A percentile compares a stretch with the other conserved stretches of the same genome.
Conservation (phyloP, 148 eudicot genomes). For the Spergularia bocconei region DNA sequence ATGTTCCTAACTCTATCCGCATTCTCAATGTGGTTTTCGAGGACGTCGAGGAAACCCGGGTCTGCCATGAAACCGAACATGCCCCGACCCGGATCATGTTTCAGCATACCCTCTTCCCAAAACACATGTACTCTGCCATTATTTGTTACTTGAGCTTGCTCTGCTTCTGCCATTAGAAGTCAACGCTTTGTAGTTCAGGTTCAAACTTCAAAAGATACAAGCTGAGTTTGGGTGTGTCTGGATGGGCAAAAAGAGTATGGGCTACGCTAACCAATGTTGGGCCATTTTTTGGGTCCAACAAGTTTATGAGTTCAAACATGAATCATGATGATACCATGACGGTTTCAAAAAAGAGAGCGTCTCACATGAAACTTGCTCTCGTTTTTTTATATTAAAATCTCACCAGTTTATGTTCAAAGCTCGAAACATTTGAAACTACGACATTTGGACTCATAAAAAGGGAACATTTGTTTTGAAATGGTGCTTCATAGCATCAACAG, state of each 20-base stretch:
- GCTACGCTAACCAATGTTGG: no score
- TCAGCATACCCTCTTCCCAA: constrained; percentile 87
- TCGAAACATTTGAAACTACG: no score
- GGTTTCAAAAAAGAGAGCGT: no score
- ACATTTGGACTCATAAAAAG: constrained; percentile 16
- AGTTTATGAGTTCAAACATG: no score
- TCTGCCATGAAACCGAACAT: constrained; percentile 66
- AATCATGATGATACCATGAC: no score
- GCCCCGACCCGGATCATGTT: constrained; percentile 67
- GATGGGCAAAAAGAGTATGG: no score
- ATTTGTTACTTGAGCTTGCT: not conserved
- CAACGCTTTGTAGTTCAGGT: not conserved
- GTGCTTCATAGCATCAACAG: constrained; percentile 50
- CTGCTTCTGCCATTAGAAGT: constrained; percentile 13
- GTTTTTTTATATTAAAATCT: no score
- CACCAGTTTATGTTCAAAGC: no score
- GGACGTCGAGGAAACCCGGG: constrained; percentile 84
- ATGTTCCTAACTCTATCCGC: constrained; percentile 70
- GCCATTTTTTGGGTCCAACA: no score
- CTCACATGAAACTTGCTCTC: no score
- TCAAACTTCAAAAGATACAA: not conserved
- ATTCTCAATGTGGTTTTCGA: constrained; percentile 89
- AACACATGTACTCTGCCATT: constrained; percentile 51
- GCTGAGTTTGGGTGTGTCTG: no score
- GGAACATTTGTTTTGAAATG: constrained; percentile 42